These are phyloP conservation scores for Kentomonas sorsogonicus DNA, from an alignment of 208 protist genomes.

Conservation along the genomic window DNA sequence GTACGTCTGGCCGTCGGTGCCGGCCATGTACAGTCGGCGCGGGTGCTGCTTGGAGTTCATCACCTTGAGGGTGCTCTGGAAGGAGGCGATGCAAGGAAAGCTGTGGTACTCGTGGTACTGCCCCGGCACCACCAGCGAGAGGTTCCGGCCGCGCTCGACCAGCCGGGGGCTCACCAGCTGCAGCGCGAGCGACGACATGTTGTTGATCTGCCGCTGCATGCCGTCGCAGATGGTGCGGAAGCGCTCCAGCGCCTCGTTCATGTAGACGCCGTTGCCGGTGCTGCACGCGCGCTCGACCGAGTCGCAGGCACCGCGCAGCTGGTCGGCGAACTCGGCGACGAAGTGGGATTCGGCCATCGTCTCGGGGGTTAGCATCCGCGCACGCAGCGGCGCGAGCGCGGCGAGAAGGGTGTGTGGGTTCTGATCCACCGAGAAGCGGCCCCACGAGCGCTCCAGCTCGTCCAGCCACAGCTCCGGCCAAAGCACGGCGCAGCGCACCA, in stretches of 20 bases:
- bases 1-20: slow-evolving; percentile 95
- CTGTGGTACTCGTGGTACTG: slow-evolving; percentile 86
- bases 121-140: slow-evolving; percentile 97
- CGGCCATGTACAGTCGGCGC: slow-evolving; percentile 94
- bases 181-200: slow-evolving; percentile 94
- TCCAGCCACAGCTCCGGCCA: slow-evolving; percentile 95
- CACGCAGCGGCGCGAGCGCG: slow-evolving; percentile 92
- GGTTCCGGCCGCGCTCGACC: slow-evolving; percentile 85
- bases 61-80: slow-evolving; percentile 86
- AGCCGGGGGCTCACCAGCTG: slow-evolving; percentile 91
- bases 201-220: slow-evolving; percentile 94
- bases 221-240: slow-evolving; percentile 95
- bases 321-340: slow-evolving; percentile 67
- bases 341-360: slow-evolving; percentile 96
- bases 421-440: slow-evolving; percentile 94
- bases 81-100: slow-evolving; percentile 77
- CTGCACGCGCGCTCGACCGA: slow-evolving; percentile 81
- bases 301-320: slow-evolving; percentile 52
- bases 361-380: slow-evolving; percentile 86
- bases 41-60: slow-evolving; percentile 99
- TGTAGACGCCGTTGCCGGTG: slow-evolving; percentile 70
- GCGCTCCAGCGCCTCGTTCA: slow-evolving; percentile 95
- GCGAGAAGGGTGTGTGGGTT: slow-evolving; percentile 91
- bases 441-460: slow-evolving; percentile 94
- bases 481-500: slow-evolving; percentile 98